These are phyloP conservation scores for Populus nigra DNA, from an alignment of 345 rosid genomes.

Conservation along the genomic window DNA sequence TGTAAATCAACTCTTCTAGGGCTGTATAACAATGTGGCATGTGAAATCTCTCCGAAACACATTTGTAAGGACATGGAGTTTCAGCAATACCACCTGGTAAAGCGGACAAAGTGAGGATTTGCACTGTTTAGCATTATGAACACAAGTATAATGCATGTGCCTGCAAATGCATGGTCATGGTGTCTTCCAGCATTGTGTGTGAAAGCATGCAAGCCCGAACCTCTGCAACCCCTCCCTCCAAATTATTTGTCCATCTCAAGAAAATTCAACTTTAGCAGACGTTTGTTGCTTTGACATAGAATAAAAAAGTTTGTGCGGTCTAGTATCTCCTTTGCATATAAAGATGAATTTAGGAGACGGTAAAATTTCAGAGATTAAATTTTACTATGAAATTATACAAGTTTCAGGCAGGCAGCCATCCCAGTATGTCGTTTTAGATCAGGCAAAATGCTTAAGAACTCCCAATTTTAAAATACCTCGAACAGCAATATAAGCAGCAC, in stretches of 20 bases:
- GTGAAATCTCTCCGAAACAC: conserved; percentile 91
- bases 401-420: background rate
- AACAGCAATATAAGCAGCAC: conserved; percentile 67
- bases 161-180: background rate
- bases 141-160: background rate
- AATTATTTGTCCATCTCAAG: background rate
- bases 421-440: background rate
- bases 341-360: background rate
- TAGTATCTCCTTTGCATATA: background rate
- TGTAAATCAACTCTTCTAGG: conserved; percentile 92
- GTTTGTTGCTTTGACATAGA: background rate
- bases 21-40: conserved; percentile 96
- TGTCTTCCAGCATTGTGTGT: background rate
- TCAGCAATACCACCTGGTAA: conserved; percentile 80
- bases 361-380: background rate
- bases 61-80: conserved; percentile 89
- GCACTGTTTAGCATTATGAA: background rate
- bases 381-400: background rate
- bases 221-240: background rate
- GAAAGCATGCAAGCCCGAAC: background rate
- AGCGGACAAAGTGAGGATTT: background rate
- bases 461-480: conserved; percentile 54
- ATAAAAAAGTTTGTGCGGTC: background rate
- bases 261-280: background rate
- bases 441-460: background rate